Conservation (phyloP, 2,329 filamentous ascomycete species). For the Coniochaeta pulveracea region DNA sequence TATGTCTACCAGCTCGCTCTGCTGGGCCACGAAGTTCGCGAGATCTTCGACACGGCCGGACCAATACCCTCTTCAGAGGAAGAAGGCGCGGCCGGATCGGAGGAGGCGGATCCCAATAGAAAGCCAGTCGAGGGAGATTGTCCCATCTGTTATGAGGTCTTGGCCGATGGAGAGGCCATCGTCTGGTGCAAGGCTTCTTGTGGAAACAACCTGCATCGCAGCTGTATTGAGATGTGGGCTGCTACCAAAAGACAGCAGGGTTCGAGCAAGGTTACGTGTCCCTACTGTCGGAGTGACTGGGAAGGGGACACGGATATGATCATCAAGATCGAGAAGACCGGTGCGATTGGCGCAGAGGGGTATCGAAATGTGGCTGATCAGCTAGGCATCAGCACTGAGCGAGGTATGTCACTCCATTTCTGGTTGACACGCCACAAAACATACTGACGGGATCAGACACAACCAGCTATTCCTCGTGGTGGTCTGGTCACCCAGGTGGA, state of each 20-base stretch:
- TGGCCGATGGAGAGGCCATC: conserved; percentile 26
- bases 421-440: neutral
- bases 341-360: conserved; percentile 33
- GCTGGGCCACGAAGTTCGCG: conserved; percentile 42
- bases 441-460: conserved; percentile 12
- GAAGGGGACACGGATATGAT: conserved; percentile 30
- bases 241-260: conserved; percentile 27
- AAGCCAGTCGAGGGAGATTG: conserved; percentile 42
- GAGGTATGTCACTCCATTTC: conserved; percentile 1
- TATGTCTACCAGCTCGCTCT: conserved; percentile 53
- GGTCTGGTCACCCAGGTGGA: conserved; percentile 9
- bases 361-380: conserved; percentile 52
- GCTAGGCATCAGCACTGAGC: conserved; percentile 40
- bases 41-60: conserved; percentile 45
- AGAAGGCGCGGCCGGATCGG: conserved; percentile 6
- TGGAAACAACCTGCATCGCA: conserved; percentile 42
- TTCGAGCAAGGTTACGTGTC: conserved; percentile 36
- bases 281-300: conserved; percentile 50
- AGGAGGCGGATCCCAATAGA: conserved; percentile 23
- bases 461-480: conserved; percentile 17
- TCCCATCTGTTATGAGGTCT: conserved; percentile 43
- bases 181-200: conserved; percentile 42
- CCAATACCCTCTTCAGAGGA: conserved; percentile 34
- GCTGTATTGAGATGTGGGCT: conserved; percentile 44
- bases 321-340: conserved; percentile 29